Evolutionary conservation across 106 monocot genomes (phyloP).

Genomic region (Xerophyta viscosa): DNA sequence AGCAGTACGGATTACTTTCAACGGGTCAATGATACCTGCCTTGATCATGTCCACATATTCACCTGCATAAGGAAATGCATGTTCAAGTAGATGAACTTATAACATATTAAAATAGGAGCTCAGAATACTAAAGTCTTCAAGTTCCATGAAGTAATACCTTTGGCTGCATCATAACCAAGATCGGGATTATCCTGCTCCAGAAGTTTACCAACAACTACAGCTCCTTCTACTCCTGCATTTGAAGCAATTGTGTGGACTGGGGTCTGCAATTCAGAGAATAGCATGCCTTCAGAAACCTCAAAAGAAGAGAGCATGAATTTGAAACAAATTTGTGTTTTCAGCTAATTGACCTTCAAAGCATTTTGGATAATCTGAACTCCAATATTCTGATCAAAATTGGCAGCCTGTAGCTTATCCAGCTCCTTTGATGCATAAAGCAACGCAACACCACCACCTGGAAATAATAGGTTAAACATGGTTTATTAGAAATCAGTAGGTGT

Average conservation of each 20-base stretch:
- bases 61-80: too few relatives aligned
- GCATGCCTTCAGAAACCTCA: too few relatives aligned
- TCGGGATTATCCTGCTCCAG: conserved; percentile 65
- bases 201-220: conserved; percentile 70
- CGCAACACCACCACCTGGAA: conserved; percentile 58
- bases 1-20: conserved; percentile 83
- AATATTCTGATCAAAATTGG: conserved; percentile 75
- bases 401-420: conserved; percentile 54
- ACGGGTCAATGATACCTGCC: conserved; percentile 73
- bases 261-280: conserved; percentile 20
- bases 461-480: neutral
- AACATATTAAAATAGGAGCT: too few relatives aligned
- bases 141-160: conserved; percentile 26
- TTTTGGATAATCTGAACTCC: conserved; percentile 72
- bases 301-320: too few relatives aligned
- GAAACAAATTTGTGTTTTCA: too few relatives aligned
- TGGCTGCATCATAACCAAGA: conserved; percentile 73
- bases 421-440: conserved; percentile 60
- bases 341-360: conserved; percentile 67
- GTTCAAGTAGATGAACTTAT: too few relatives aligned
- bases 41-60: conserved; percentile 79
- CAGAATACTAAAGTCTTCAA: too few relatives aligned
- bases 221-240: conserved; percentile 69
- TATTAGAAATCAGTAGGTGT: too few relatives aligned
- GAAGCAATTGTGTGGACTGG: conserved; percentile 59